phyloP scores from a whole-genome alignment of 495 filamentous ascomycete genomes.

The Tuber melanosporum region DNA sequence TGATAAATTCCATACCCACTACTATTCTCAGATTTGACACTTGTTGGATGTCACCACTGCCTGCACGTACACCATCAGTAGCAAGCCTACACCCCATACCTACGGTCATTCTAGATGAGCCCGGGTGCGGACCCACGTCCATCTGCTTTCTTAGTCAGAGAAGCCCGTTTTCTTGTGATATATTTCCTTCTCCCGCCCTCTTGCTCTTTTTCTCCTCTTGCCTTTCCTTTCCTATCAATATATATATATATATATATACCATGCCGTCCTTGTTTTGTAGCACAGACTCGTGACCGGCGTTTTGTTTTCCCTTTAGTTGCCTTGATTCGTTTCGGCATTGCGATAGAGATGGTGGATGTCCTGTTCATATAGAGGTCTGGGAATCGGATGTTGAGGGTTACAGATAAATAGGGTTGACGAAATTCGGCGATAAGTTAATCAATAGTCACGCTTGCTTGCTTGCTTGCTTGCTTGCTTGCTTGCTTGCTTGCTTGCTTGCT shows the following conservation, averaged over 20 bases:
- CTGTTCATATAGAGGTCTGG: background rate
- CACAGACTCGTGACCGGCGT: background rate
- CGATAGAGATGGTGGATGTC: background rate
- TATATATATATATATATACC: background rate
- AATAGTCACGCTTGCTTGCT: background rate
- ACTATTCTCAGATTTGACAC: background rate
- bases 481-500: no score
- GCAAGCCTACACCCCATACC: background rate
- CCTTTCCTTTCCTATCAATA: background rate
- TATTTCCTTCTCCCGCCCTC: constrained; percentile 9
- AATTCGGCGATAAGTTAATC: background rate
- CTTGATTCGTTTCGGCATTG: background rate
- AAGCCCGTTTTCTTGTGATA: constrained; percentile 4
- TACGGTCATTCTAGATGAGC: background rate
- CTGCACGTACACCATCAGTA: background rate
- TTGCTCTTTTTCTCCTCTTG: constrained; percentile 8
- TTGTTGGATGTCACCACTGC: constrained; percentile 9
- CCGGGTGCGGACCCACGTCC: background rate
- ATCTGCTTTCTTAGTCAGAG: background rate
- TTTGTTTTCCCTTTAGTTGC: background rate
- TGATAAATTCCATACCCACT: background rate
- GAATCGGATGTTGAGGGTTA: background rate
- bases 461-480: no score
- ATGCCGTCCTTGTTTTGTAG: background rate
- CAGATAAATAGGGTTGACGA: background rate